Percentiles rank a stretch among this genome's conserved stretches.
These are phyloP conservation scores for Chenopodium album DNA, from an alignment of 148 eudicot species.

Conservation along the genomic window DNA sequence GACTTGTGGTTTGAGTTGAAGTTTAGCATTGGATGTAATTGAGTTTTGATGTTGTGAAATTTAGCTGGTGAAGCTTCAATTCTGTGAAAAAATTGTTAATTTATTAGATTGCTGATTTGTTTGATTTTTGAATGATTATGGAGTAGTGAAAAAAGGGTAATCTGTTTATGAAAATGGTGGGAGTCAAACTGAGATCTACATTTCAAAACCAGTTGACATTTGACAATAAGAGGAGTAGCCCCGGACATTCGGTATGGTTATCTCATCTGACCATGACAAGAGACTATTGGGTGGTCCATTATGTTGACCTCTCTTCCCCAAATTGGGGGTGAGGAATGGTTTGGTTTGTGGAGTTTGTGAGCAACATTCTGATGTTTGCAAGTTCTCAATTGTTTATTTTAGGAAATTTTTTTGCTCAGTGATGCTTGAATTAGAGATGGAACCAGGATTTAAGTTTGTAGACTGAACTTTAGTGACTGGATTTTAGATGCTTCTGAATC, in stretches of 20 bases:
- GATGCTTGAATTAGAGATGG: not conserved
- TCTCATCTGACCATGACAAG: not conserved
- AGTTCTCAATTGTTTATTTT: not conserved
- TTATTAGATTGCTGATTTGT: not conserved
- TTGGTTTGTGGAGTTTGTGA: not conserved
- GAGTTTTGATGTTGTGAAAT: not conserved
- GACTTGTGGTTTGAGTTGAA: not conserved
- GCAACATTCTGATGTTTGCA: not conserved
- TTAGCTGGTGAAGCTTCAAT: conserved; percentile 9
- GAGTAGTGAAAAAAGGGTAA: too few species aligned
- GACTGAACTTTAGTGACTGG: not conserved
- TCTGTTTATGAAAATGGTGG: not conserved
- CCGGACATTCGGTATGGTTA: too few species aligned
- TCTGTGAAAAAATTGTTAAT: too few species aligned
- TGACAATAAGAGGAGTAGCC: not conserved
- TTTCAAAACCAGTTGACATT: not conserved
- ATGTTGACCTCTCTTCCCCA: not conserved
- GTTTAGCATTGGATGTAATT: not conserved
- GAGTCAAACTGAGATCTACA: not conserved
- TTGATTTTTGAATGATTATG: too few species aligned
- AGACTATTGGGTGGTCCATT: not conserved
- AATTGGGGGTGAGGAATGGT: not conserved
- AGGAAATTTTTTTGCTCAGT: not conserved
- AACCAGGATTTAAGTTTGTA: not conserved
- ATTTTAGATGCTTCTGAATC: not conserved